phyloP scores from a whole-genome alignment of 2,329 filamentous ascomycete species.

The Purpureocillium lavendulum region DNA sequence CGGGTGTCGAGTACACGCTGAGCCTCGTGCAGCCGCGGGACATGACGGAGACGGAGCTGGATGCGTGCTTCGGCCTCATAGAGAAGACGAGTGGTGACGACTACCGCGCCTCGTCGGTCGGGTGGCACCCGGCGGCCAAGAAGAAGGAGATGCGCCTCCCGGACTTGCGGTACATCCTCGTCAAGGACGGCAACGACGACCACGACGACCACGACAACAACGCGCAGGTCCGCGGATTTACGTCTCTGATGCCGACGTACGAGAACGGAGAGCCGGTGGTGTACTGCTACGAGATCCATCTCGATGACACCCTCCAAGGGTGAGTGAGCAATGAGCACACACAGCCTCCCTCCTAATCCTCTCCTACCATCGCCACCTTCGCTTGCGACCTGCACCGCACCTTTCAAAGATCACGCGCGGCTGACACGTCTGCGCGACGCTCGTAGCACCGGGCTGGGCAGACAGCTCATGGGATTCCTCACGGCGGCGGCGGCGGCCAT shows the following conservation, averaged over 20 bases:
- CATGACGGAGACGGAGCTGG: slow-evolving; percentile 36
- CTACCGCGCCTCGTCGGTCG: slow-evolving; percentile 53
- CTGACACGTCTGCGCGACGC: too few relatives aligned
- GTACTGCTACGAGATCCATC: slow-evolving; percentile 75
- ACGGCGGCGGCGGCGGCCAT: slow-evolving; percentile 45
- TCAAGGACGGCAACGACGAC: slow-evolving; percentile 30
- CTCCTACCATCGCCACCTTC: neutral
- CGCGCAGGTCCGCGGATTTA: slow-evolving; percentile 40
- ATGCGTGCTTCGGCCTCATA: slow-evolving; percentile 48
- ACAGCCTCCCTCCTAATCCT: neutral
- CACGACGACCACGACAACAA: too few relatives aligned
- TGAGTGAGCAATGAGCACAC: slow-evolving; percentile 23
- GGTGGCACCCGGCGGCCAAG: slow-evolving; percentile 58
- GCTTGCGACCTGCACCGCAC: too few relatives aligned
- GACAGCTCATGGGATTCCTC: slow-evolving; percentile 48
- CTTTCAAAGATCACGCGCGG: too few relatives aligned
- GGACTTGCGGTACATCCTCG: slow-evolving; percentile 61
- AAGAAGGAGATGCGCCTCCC: slow-evolving; percentile 57
- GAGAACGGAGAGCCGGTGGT: slow-evolving; percentile 58
- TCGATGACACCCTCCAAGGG: slow-evolving; percentile 47
- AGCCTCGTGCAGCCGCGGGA: slow-evolving; percentile 28
- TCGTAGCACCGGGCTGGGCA: slow-evolving; percentile 56
- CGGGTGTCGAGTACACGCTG: slow-evolving; percentile 31
- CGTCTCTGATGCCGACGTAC: slow-evolving; percentile 64
- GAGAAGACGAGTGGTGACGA: slow-evolving; percentile 54